Conservation (phyloP, 2,329 filamentous ascomycete species). For the Decorospora gaudefroyi region DNA sequence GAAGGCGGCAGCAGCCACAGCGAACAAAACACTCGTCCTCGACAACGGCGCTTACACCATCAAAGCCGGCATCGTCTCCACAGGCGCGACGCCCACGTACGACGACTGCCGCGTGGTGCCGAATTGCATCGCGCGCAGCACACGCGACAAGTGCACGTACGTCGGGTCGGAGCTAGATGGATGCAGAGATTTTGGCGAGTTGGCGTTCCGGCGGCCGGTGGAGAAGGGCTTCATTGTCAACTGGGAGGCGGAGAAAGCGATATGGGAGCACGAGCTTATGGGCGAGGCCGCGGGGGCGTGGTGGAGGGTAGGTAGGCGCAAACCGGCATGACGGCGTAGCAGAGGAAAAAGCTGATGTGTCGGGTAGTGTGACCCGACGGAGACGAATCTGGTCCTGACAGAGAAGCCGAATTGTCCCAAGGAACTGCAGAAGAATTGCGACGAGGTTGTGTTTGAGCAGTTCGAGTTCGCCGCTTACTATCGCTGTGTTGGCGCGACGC, state of each 20-base stretch:
- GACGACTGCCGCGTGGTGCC: conserved; percentile 70
- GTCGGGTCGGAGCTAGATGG: conserved; percentile 76
- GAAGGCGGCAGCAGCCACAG: conserved; percentile 28
- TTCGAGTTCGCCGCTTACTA: conserved; percentile 90
- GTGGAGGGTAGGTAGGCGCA: conserved; percentile 53
- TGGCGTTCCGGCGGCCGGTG: conserved; percentile 82
- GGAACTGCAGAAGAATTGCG: conserved; percentile 82
- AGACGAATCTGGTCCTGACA: conserved; percentile 81
- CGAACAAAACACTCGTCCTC: conserved; percentile 71
- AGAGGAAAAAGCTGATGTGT: background rate
- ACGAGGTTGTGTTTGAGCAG: conserved; percentile 97
- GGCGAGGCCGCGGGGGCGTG: conserved; percentile 70
- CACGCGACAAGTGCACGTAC: conserved; percentile 77
- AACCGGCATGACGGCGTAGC: background rate
- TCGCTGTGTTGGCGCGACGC: conserved; percentile 70
- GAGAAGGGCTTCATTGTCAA: conserved; percentile 95
- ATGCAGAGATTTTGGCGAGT: conserved; percentile 87
- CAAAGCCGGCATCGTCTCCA: conserved; percentile 76
- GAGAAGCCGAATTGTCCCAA: conserved; percentile 85
- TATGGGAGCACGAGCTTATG: conserved; percentile 91
- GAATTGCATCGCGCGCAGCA: conserved; percentile 81
- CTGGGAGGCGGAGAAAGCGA: conserved; percentile 93
- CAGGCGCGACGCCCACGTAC: conserved; percentile 34
- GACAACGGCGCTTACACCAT: conserved; percentile 93
- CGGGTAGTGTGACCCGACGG: conserved; percentile 68